phyloP scores from a whole-genome alignment of 768 basidiomycete genomes.

The Collybiopsis confluens region DNA sequence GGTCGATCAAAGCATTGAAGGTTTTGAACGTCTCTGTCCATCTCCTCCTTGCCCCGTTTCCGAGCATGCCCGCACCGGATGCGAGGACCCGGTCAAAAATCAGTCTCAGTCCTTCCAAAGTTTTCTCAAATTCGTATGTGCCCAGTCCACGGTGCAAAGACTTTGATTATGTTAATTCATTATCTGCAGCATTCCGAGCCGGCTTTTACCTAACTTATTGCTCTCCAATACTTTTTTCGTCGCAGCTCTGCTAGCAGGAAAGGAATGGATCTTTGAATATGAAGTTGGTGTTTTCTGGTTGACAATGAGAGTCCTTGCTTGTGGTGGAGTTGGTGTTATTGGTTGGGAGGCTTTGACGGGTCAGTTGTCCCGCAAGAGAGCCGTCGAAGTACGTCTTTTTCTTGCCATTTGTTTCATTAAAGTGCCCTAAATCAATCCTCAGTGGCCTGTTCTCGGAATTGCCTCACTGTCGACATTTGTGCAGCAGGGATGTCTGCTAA shows the following conservation, averaged over 20 bases:
- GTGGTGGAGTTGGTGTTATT: slow-evolving; percentile 62
- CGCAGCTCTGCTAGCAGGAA: slow-evolving; percentile 55
- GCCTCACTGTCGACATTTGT: slow-evolving; percentile 66
- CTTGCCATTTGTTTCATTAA: no score
- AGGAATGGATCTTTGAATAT: slow-evolving; percentile 61
- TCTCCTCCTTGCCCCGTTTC: not conserved
- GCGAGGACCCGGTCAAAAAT: slow-evolving; percentile 64
- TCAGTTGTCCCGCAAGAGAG: slow-evolving; percentile 47
- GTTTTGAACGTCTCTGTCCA: no score
- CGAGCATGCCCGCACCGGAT: slow-evolving; percentile 50
- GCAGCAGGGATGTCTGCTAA: slow-evolving; percentile 63
- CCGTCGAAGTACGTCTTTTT: slow-evolving; percentile 50
- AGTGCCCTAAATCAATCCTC: not conserved
- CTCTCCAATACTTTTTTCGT: slow-evolving; percentile 63
- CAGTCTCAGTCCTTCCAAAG: slow-evolving; percentile 50
- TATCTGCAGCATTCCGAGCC: slow-evolving; percentile 44
- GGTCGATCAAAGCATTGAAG: no score
- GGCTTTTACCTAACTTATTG: slow-evolving; percentile 50
- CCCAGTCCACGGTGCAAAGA: no score
- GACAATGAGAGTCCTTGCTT: slow-evolving; percentile 66
- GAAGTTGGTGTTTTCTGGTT: slow-evolving; percentile 77
- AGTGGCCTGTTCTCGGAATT: slow-evolving; percentile 73
- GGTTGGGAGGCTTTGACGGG: slow-evolving; percentile 57
- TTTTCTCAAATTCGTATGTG: slow-evolving; percentile 17
- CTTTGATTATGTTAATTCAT: slow-evolving; percentile 14